Conservation (phyloP, 2,329 filamentous ascomycete genomes). For the Penicillium crustosum region DNA sequence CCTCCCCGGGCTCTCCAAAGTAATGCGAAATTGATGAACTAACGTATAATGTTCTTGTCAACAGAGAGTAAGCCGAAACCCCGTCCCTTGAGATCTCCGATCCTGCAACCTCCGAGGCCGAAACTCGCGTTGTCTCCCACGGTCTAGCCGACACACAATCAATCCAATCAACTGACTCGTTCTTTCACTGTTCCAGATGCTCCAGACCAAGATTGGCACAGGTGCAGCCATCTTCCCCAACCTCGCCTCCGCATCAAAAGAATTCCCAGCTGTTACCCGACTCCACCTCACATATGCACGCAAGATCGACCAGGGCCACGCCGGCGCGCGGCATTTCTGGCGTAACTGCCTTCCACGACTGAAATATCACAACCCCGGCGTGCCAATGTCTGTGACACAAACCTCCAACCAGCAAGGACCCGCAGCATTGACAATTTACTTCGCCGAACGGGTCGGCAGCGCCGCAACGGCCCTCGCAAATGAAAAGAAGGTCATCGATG, state of each 20-base stretch:
- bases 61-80: constrained; percentile 31
- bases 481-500: constrained; percentile 29
- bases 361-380: constrained; percentile 88
- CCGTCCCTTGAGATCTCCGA: constrained; percentile 3
- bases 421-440: constrained; percentile 45
- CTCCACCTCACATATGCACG: constrained; percentile 47
- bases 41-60: constrained; percentile 21
- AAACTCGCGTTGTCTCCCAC: not conserved
- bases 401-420: constrained; percentile 53
- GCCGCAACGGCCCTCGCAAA: constrained; percentile 28
- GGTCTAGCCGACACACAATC: not conserved
- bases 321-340: constrained; percentile 78
- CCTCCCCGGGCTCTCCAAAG: not conserved
- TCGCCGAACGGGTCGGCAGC: constrained; percentile 35
- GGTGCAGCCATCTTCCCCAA: constrained; percentile 76
- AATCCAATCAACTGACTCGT: constrained; percentile 4
- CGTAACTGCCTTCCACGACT: constrained; percentile 75
- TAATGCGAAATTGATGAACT: constrained; percentile 3
- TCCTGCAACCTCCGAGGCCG: constrained; percentile 1
- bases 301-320: constrained; percentile 43
- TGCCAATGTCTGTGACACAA: constrained; percentile 80
- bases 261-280: constrained; percentile 42
- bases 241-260: constrained; percentile 29
- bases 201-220: constrained; percentile 73
- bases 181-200: constrained; percentile 55